These are phyloP conservation scores for Populus simonii DNA, from an alignment of 345 rosid genomes.

Conservation along the genomic window DNA sequence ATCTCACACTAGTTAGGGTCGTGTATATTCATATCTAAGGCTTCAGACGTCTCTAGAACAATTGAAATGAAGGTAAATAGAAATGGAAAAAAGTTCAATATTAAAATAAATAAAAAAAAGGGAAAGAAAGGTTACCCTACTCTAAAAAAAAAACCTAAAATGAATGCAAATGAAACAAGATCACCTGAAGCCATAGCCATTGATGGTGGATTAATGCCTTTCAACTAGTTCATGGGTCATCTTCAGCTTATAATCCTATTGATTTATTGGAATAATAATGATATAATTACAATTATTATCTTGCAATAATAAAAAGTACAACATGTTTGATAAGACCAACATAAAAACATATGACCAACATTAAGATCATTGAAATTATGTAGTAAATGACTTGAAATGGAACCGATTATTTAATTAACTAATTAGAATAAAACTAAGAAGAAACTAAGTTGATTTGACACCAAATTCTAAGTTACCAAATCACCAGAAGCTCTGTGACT, in stretches of 20 bases:
- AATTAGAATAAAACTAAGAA: neutral
- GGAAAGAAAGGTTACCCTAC: neutral
- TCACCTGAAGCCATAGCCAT: neutral
- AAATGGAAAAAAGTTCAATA: neutral
- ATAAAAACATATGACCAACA: neutral
- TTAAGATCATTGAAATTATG: too few relatives aligned
- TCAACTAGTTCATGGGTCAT: neutral
- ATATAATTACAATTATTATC: neutral
- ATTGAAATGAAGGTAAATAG: neutral
- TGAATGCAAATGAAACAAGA: neutral
- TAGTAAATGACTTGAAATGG: too few relatives aligned
- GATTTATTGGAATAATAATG: neutral
- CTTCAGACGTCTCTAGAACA: neutral
- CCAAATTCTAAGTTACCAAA: neutral
- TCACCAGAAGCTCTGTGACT: constrained; percentile 10
- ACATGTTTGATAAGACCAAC: neutral
- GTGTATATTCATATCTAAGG: too few relatives aligned
- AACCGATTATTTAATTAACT: neutral
- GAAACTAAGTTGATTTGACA: neutral
- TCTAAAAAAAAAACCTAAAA: neutral
- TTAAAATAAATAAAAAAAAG: neutral
- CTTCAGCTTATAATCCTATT: neutral
- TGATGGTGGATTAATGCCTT: neutral
- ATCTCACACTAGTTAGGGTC: too few relatives aligned
- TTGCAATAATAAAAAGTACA: neutral